phyloP scores from a whole-genome alignment of 805 yeast species.

The Helenozyma rhizophorensis region DNA sequence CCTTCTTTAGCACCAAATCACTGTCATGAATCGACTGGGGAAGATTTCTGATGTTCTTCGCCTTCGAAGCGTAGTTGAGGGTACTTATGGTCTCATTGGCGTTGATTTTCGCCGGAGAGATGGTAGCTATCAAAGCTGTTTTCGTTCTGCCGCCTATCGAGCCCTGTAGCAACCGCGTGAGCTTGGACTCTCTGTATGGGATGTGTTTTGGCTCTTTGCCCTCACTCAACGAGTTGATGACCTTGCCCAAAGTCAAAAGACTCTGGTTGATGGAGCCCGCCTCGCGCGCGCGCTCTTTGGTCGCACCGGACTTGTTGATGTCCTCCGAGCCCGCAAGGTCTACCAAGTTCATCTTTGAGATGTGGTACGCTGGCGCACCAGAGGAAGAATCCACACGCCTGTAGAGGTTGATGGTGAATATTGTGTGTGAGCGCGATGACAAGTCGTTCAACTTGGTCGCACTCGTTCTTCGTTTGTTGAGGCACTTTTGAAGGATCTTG shows the following conservation, averaged over 20 bases:
- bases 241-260: conserved; percentile 81
- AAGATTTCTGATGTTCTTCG: conserved; percentile 68
- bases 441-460: conserved; percentile 69
- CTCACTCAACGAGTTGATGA: conserved; percentile 56
- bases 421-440: conserved; percentile 75
- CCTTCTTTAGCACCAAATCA: conserved; percentile 46
- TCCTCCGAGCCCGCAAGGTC: conserved; percentile 97
- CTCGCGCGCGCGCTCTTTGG: conserved; percentile 80
- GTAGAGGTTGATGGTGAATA: conserved; percentile 60
- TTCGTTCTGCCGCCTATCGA: conserved; percentile 86
- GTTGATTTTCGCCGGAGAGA: conserved; percentile 75
- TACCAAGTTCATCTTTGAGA: conserved; percentile 76
- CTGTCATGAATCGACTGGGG: conserved; percentile 46
- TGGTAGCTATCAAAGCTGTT: conserved; percentile 82
- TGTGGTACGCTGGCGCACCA: conserved; percentile 18
- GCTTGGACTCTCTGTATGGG: conserved; percentile 81
- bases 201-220: conserved; percentile 47
- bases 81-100: conserved; percentile 84
- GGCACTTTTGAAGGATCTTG: conserved; percentile 50
- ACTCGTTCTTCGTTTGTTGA: conserved; percentile 59
- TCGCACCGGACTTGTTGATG: conserved; percentile 81
- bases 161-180: conserved; percentile 71
- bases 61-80: conserved; percentile 81
- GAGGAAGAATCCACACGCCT: conserved; percentile 31
- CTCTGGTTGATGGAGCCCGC: conserved; percentile 93